Base-by-base conservation (phyloP, 164 flowering plant species). In the Kalanchoe fedtschenkoi region DNA sequence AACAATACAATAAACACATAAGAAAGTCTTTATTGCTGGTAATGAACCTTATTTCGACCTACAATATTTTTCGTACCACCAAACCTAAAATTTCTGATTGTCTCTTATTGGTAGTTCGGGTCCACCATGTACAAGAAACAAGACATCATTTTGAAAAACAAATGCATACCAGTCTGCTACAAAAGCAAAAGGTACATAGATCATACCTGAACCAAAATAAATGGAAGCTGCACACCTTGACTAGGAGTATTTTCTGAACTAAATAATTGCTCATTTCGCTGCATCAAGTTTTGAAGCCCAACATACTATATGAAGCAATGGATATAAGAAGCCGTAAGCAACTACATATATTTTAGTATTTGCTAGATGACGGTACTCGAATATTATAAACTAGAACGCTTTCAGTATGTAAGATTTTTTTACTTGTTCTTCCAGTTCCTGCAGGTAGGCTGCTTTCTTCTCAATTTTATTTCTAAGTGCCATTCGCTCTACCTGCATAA, bases 381-480 rank as follows among this genome's bases (percentile, higher is more conserved):
- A 32, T 34, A 22, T n/a, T 33, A 6, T 34, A 4, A 33, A 21
- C 14, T n/a, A n/a, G 34, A 58, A n/a, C 21, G 0, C 3, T 58
- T 22, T 35, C 35, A 30, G 34, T 46, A 17, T n/a, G 7, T 66
- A 4, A 61, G 61, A 56, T 28, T 19, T 34, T 51, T 73, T 68
- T 78, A 90, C 99, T 79, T 93, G 99, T 32, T 93, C 99, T 71
- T 88, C 91, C 46, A 93, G 77, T 69, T 93, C 99, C 69, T 75
- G 87, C 76, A 93, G 69, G 78, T 93, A 93, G 15, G 95, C 87
- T 66, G 89, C 78, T 77, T 89, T 93, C 85, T 87, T 93, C 39
- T 88, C 95, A 62, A 87, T 76, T 65, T 87, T 82, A 69, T 60
- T 84, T 73, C 81, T 77, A 43, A 93, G 72, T 26, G 73, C 81